These are phyloP conservation scores for Trichoderma gracile DNA, from an alignment of 2,329 filamentous ascomycete genomes.

Conservation along the genomic window DNA sequence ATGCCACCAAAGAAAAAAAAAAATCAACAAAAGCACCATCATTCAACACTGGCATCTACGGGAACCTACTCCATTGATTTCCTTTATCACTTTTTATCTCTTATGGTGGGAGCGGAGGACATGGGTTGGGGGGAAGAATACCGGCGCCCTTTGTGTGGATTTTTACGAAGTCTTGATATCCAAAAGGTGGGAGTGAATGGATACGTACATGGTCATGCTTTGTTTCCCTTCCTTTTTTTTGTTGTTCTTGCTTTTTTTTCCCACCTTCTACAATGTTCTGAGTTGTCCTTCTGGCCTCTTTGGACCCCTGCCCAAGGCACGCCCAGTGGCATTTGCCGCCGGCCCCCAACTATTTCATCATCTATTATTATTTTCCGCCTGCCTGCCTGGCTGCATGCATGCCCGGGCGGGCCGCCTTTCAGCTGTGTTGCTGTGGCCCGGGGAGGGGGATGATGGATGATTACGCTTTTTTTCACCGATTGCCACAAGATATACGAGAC, in stretches of 20 bases:
- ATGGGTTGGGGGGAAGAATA: background rate
- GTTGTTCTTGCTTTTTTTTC: conserved; percentile 13
- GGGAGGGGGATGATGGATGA: conserved; percentile 14
- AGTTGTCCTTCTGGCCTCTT: background rate
- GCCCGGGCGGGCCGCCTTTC: background rate
- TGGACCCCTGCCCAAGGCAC: background rate
- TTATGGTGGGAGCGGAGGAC: conserved; percentile 15
- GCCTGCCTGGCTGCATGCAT: background rate
- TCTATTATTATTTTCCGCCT: background rate
- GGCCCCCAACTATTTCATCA: conserved; percentile 3
- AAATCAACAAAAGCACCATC: conserved; percentile 7
- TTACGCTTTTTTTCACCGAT: conserved; percentile 15
- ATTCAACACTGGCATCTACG: conserved; percentile 7
- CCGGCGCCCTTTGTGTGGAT: conserved; percentile 19
- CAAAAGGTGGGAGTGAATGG: conserved; percentile 23
- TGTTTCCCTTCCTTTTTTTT: conserved; percentile 19
- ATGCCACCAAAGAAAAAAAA: background rate
- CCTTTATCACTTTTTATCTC: background rate
- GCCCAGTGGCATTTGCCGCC: conserved; percentile 4
- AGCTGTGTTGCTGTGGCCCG: conserved; percentile 1
- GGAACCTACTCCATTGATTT: conserved; percentile 13
- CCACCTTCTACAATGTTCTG: background rate
- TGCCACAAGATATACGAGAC: conserved; percentile 22
- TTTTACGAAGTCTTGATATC: conserved; percentile 20
- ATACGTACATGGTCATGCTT: conserved; percentile 21